Evolutionary conservation across 148 eudicot genomes (phyloP), one percentile per base, ranked within the genome.

Genomic region (Dianthus caryophyllus): DNA sequence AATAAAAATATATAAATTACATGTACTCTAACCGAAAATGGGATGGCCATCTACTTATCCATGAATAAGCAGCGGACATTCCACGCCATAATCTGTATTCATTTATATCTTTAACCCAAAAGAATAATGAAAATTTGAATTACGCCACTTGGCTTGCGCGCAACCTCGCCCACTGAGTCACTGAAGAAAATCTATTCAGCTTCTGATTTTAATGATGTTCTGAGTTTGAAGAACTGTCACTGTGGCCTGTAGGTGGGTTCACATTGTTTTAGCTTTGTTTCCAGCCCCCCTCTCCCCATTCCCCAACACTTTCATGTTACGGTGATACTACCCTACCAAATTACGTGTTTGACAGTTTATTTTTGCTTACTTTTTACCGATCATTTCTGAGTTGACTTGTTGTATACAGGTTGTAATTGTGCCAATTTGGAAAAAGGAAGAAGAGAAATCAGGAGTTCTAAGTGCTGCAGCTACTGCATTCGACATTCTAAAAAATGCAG

Each of bases 401-500:
- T 56, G 20, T 38, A 50, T 67, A 13, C 84, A 95, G 99, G 93
- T 90, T 57, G 82, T 95, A 18, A 85, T 95, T 76, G 90, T 90
- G 39, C 99, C 99, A 25, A 95, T 95, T 63, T 95, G 93, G 96
- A 95, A 88, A 79, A 95, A 95, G 77, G 83, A 83, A 64, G 90
- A 85, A 66, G 99, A 95, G 70, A 87, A 71, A 74, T 65, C 76
- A 18, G 91, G 78, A 55, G 96, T 95, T 75, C 84, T 95, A 24
- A 63, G 68, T 78, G 93, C 94, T 72, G 90, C 96, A 41, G 71
- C 68, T 64, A 76, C 88, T 49, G 80, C 83, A 33, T 82, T 73
- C 74, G 87, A 86, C 68, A 66, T 72, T 77, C 65, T 95, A 46
- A 84, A 84, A 73, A 50, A 78, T 79, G 96, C 94, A 50, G 97